Evolutionary conservation across 1,284 basidiomycete genomes (phyloP).

Genomic region (Stereum hirsutum): DNA sequence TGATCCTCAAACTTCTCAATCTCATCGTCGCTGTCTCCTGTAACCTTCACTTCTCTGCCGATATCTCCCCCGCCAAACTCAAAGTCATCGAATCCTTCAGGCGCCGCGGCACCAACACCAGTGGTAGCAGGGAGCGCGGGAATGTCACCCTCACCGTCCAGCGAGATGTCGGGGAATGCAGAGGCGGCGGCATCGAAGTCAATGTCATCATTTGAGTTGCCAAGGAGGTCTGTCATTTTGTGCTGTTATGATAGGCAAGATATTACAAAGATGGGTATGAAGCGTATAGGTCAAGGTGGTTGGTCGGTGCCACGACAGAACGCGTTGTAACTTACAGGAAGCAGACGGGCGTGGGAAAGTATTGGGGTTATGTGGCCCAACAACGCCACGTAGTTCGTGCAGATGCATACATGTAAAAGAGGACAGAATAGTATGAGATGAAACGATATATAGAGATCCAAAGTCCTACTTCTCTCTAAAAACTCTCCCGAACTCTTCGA

Average conservation of each 20-base stretch:
- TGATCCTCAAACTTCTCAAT: conserved; percentile 86
- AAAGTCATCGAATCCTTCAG: conserved; percentile 15
- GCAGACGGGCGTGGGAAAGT: too few species aligned
- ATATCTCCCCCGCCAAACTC: conserved; percentile 56
- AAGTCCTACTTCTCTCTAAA: too few species aligned
- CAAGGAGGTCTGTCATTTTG: conserved; percentile 14
- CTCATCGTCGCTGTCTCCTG: conserved; percentile 65
- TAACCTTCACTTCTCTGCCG: conserved; percentile 66
- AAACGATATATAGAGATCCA: too few species aligned
- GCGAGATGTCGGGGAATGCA: conserved; percentile 80
- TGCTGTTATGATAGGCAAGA: too few species aligned
- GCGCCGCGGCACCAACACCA: conserved; percentile 17
- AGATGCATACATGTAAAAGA: too few species aligned
- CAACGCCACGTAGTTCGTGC: too few species aligned
- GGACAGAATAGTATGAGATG: too few species aligned
- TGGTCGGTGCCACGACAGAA: too few species aligned
- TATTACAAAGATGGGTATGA: too few species aligned
- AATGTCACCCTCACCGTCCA: conserved; percentile 53
- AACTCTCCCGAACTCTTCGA: conserved; percentile 33
- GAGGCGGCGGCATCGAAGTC: conserved; percentile 74
- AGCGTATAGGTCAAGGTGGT: too few species aligned
- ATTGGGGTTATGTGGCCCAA: too few species aligned
- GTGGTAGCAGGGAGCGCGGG: conserved; percentile 29
- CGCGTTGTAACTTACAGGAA: too few species aligned
- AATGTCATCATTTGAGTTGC: conserved; percentile 38